A percentile compares a stretch with the other conserved stretches of the same genome.
phyloP scores from a whole-genome alignment of 2,329 filamentous ascomycete species.

The Cercospora sesami region DNA sequence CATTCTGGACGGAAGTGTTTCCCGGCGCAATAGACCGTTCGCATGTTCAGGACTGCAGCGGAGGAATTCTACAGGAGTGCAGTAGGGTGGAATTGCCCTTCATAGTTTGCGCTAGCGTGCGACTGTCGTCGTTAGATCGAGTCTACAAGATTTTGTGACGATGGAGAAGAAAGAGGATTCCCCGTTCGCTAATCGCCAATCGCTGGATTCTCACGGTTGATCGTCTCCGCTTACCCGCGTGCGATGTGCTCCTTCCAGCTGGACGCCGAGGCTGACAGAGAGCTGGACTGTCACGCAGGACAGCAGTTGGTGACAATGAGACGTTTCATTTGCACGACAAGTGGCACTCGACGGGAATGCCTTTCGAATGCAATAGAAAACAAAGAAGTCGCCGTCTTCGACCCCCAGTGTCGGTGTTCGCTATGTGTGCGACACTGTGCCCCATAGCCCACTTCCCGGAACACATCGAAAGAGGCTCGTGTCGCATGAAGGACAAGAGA shows the following conservation, averaged over 20 bases:
- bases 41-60: background rate
- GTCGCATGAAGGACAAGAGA: background rate
- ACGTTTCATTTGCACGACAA: conserved; percentile 4
- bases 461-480: conserved; percentile 4
- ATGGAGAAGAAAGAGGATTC: background rate
- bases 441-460: conserved; percentile 3
- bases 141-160: background rate
- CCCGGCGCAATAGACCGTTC: background rate
- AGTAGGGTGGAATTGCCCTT: background rate
- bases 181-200: conserved; percentile 1
- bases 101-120: background rate
- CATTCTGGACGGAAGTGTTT: background rate
- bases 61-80: background rate
- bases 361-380: background rate
- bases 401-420: background rate
- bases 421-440: background rate
- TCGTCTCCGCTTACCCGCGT: background rate
- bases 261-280: background rate
- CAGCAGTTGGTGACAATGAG: conserved; percentile 1
- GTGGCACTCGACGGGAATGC: background rate
- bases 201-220: background rate
- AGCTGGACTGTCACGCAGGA: background rate
- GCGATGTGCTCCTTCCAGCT: background rate
- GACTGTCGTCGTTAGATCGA: background rate
- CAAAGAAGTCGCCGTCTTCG: background rate